Conservation (phyloP, 1,284 basidiomycete species). For the Pyrrhoderma noxium region DNA sequence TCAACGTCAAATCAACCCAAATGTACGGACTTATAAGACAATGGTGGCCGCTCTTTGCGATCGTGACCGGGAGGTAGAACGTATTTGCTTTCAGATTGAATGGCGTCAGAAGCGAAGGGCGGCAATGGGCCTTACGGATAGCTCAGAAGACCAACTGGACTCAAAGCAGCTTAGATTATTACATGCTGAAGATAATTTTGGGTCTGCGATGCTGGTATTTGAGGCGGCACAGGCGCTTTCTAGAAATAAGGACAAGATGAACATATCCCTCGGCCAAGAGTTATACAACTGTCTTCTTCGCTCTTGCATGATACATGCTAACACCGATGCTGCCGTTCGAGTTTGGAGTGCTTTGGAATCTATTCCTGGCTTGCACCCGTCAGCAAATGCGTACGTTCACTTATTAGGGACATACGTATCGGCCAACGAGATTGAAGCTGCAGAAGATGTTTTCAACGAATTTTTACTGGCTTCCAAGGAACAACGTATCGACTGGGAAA, state of each 20-base stretch:
- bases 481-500: slow-evolving; percentile 32
- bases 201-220: slow-evolving; percentile 67
- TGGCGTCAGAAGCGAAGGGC: slow-evolving; percentile 30
- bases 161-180: slow-evolving; percentile 36
- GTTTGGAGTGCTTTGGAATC: slow-evolving; percentile 64
- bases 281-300: slow-evolving; percentile 58
- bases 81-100: slow-evolving; percentile 39
- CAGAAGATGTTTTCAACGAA: slow-evolving; percentile 62
- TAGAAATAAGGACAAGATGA: slow-evolving; percentile 19
- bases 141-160: slow-evolving; percentile 18
- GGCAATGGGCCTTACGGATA: slow-evolving; percentile 18
- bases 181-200: slow-evolving; percentile 56
- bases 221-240: slow-evolving; percentile 43
- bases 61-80: slow-evolving; percentile 66
- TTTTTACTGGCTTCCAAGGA: slow-evolving; percentile 40
- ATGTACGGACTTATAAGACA: slow-evolving; percentile 57
- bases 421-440: slow-evolving; percentile 47
- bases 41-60: slow-evolving; percentile 65
- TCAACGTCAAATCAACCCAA: slow-evolving; percentile 57
- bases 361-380: slow-evolving; percentile 33
- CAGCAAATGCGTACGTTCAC: slow-evolving; percentile 43
- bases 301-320: slow-evolving; percentile 52
- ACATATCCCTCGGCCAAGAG: slow-evolving; percentile 24
- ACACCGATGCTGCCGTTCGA: slow-evolving; percentile 57
- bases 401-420: slow-evolving; percentile 63